These are phyloP conservation scores for Carallia brachiata DNA, from an alignment of 345 rosid genomes.

Conservation along the genomic window DNA sequence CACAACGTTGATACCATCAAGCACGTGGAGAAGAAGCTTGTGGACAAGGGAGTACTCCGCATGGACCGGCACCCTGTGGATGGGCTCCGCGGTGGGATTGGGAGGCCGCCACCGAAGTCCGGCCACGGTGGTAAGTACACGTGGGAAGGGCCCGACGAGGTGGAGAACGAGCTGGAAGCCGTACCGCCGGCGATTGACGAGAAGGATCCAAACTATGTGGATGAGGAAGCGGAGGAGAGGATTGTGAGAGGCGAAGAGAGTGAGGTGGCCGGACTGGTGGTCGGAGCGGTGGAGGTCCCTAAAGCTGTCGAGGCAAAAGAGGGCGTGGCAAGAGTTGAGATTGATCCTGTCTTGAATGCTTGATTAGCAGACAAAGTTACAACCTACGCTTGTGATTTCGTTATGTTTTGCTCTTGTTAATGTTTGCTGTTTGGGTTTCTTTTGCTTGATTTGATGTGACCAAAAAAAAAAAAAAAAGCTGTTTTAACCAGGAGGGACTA, in stretches of 20 bases:
- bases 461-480: too few relatives aligned
- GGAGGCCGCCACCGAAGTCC: conserved; percentile 55
- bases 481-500: too few relatives aligned
- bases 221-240: conserved; percentile 50
- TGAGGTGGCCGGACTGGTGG: conserved; percentile 48
- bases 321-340: conserved; percentile 64
- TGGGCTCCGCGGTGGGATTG: conserved; percentile 45
- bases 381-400: background rate
- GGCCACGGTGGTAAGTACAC: conserved; percentile 90
- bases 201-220: conserved; percentile 73
- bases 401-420: too few relatives aligned
- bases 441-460: too few relatives aligned
- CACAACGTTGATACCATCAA: conserved; percentile 57
- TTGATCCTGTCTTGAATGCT: conserved; percentile 45
- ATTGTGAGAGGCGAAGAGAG: conserved; percentile 22
- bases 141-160: conserved; percentile 72
- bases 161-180: conserved; percentile 48
- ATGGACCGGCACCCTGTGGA: conserved; percentile 75
- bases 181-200: conserved; percentile 64
- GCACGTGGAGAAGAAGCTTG: conserved; percentile 59
- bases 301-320: conserved; percentile 41
- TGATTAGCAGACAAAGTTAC: background rate
- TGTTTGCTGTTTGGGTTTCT: too few relatives aligned
- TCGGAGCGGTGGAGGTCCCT: conserved; percentile 63
- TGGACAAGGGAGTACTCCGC: conserved; percentile 62